Evolutionary conservation across 1,284 basidiomycete genomes (phyloP), one percentile per base, ranked within the genome.

Genomic region (Thecaphora frezii): DNA sequence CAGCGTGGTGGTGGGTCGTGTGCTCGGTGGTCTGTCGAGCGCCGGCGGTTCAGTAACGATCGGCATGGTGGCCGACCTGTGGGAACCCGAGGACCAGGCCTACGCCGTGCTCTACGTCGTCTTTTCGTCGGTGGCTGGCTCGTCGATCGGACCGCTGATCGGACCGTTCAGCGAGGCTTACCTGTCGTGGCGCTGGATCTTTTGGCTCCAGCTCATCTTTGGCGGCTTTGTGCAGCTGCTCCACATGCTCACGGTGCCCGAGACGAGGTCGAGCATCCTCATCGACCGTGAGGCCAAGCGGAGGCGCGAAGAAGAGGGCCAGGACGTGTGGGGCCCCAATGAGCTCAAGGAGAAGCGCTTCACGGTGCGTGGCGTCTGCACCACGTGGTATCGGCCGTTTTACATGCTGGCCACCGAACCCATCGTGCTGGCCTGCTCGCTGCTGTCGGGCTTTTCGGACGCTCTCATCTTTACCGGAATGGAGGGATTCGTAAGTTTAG

Each of bases 401-500:
- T 59, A 75, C 55, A 77, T 80, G 77, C 74, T 79, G 39, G 58
- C 67, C 10, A 67, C 69, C 8, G 81, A 82, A 54, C 81, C 82
- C 0, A 82, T 82, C 65, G 81, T 82, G 16, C 72, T 81, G 9
- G 80, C 59, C 54, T 70, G 80, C 12, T 81, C 80, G 25, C 74
- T 81, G 14, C 69, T 82, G 12, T 80, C 77, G 21, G 81, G 81
- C 44, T 82, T 82, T 74, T 75, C 73, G 30, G 76, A 77, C 56
- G 74, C 71, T 40, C 66, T 78, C 41, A 81, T 82, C 63, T 82
- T 82, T 59, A 81, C 79, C 43, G 82, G 81, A 69, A 55, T 81
- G 41, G 77, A 82, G 58, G 76, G 77, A 0, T 82, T 81, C 71
- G 56, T 36, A 16, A 36, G 33, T 36, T n/a, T n/a, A n/a, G n/a